Base-by-base conservation (phyloP, 179 eudicot species). In the Camellia oleifera region DNA sequence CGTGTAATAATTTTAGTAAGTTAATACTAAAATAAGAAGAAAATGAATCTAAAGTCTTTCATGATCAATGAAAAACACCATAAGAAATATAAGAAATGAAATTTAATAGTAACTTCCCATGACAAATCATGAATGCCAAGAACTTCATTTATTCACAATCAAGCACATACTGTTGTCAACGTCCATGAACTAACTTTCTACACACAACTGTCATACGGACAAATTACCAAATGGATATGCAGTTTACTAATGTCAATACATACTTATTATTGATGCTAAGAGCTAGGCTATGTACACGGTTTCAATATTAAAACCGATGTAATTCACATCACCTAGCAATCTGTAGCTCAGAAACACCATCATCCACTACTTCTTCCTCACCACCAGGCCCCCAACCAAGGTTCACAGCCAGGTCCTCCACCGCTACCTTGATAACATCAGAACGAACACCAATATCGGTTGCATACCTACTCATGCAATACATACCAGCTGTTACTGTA, bases 401-500 rank as follows among this genome's bases (percentile, higher is more conserved):
- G 56, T 75, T 75, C 52, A 68, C 67, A 18, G 69, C 78, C 40
- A 61, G 78, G 69, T 62, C 66, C 23, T 62, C 99, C 46, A 92
- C 99, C 9, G 87, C 92, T 11, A 95, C 99, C 87, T 95, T 95
- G 60, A 93, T 80, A 44, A 95, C 99, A 89, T 95, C 99, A 52
- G 83, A 91, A 20, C 99, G 89, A 18, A 95, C 98, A 40, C 99
- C 99, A 78, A 95, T 92, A 83, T 95, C 99, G 54, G 98, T 93
- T 4, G 97, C 95, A 79, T 95, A 95, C 52, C 99, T 89, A 84
- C 99, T 93, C 95, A 92, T 88, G 76, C 97, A 95, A 75, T 95
- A 95, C 97, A 95, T 88, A 14, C 99, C 99, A 7, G 98, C 99
- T 20, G 99, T 92, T 58, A 91, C 87, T 11, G 97, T 91, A n/a